A percentile compares a stretch with the other conserved stretches of the same genome.
Evolutionary conservation across 1,284 basidiomycete species (phyloP).

Genomic region (Binderoboletus segoi): DNA sequence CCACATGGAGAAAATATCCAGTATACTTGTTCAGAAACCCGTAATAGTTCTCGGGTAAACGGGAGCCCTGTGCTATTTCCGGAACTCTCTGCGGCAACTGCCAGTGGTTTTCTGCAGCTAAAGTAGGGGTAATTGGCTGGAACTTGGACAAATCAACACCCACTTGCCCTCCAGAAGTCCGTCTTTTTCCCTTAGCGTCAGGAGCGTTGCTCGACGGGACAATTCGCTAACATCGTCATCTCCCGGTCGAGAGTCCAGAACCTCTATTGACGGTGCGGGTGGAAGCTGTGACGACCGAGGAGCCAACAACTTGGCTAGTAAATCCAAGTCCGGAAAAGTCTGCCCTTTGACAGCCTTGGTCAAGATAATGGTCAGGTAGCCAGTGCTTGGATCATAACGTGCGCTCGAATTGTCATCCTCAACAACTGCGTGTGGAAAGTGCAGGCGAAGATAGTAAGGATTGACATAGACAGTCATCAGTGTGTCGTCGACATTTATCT

Average conservation of each 20-base stretch:
- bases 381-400: constrained; percentile 69
- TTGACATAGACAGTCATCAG: constrained; percentile 75
- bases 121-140: constrained; percentile 9
- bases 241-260: constrained; percentile 40
- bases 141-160: not conserved
- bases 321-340: constrained; percentile 72
- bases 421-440: constrained; percentile 60
- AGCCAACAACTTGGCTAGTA: constrained; percentile 73
- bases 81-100: constrained; percentile 65
- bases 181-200: constrained; percentile 54
- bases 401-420: constrained; percentile 76
- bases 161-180: constrained; percentile 61
- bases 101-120: constrained; percentile 79
- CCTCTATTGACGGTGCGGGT: constrained; percentile 61
- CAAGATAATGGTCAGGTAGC: constrained; percentile 69
- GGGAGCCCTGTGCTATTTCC: constrained; percentile 40
- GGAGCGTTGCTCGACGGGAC: constrained; percentile 37
- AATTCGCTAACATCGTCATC: constrained; percentile 46
- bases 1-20: constrained; percentile 71
- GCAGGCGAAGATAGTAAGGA: constrained; percentile 79
- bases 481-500: constrained; percentile 72
- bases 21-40: constrained; percentile 74
- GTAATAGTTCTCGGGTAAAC: constrained; percentile 53
- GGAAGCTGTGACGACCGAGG: constrained; percentile 49
- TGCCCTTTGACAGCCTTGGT: constrained; percentile 67